Evolutionary conservation across 768 basidiomycete species (phyloP).

Genomic region (Russula brevipes): DNA sequence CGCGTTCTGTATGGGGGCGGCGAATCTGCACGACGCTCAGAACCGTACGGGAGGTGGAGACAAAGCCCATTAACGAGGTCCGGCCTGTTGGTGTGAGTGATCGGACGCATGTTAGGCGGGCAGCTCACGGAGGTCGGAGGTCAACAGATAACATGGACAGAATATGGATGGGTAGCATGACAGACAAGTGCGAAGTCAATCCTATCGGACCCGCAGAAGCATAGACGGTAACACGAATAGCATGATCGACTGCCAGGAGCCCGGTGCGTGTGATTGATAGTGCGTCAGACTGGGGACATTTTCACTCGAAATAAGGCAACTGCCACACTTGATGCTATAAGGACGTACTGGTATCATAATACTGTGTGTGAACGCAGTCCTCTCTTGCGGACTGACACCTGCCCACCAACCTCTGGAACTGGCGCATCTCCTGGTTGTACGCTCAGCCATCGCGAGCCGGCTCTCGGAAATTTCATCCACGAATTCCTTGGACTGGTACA

Average conservation of each 20-base stretch:
- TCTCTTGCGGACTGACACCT: conserved; percentile 62
- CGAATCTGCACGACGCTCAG: not conserved
- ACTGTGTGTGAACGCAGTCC: conserved; percentile 59
- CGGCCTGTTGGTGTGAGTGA: not conserved
- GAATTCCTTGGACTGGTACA: conserved; percentile 57
- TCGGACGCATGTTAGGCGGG: not conserved
- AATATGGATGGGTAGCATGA: conserved; percentile 68
- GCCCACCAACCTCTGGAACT: conserved; percentile 90
- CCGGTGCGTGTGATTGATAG: conserved; percentile 62
- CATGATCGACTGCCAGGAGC: conserved; percentile 73
- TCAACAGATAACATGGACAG: conserved; percentile 85
- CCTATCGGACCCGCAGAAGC: conserved; percentile 40
- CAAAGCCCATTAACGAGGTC: not conserved
- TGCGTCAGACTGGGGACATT: conserved; percentile 50
- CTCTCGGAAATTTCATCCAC: conserved; percentile 62
- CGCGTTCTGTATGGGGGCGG: conserved; percentile 18
- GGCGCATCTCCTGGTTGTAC: conserved; percentile 58
- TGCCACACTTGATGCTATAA: not conserved
- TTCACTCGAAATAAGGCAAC: not conserved
- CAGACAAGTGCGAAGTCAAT: conserved; percentile 57
- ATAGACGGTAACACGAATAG: conserved; percentile 57
- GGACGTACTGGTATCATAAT: conserved; percentile 68
- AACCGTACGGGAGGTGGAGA: not conserved
- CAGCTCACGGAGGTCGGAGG: conserved; percentile 50
- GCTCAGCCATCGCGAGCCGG: conserved; percentile 59